A percentile compares a stretch with the other conserved stretches of the same genome.
Evolutionary conservation across 441 rosid species (phyloP).

Genomic region (Eruca vesicaria): DNA sequence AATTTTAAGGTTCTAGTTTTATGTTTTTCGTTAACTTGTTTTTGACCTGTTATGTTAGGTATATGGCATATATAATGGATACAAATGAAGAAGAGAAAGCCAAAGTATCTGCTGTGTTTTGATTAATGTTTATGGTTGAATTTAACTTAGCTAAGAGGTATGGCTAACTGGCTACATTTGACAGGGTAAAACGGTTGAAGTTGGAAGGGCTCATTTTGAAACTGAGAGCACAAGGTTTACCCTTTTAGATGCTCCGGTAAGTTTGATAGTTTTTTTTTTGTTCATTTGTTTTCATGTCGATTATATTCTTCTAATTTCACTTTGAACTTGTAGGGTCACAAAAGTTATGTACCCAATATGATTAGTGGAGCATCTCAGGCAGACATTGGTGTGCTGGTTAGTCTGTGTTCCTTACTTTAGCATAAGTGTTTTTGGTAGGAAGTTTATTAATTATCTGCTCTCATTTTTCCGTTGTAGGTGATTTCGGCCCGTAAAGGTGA

Average conservation of each 20-base stretch:
- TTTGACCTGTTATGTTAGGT: slow-evolving; percentile 52
- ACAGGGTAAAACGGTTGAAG: slow-evolving; percentile 97
- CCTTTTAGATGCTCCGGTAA: slow-evolving; percentile 96
- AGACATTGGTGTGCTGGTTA: slow-evolving; percentile 89
- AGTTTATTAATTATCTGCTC: neutral
- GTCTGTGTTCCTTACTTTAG: slow-evolving; percentile 23
- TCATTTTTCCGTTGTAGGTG: slow-evolving; percentile 46
- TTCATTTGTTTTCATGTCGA: neutral
- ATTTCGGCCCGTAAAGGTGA: slow-evolving; percentile 97
- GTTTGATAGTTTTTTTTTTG: slow-evolving; percentile 17
- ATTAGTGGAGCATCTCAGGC: slow-evolving; percentile 99
- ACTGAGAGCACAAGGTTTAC: slow-evolving; percentile 90
- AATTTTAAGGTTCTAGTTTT: neutral
- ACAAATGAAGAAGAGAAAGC: slow-evolving; percentile 97
- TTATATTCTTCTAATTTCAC: slow-evolving; percentile 2
- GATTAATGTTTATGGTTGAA: neutral
- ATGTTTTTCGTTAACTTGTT: neutral
- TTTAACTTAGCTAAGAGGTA: neutral
- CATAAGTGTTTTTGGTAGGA: neutral
- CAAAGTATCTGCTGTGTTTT: slow-evolving; percentile 53
- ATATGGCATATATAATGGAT: slow-evolving; percentile 99
- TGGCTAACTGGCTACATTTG: slow-evolving; percentile 6
- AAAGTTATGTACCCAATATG: slow-evolving; percentile 99
- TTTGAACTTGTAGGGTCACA: slow-evolving; percentile 69
- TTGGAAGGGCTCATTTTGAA: slow-evolving; percentile 97